Evolutionary conservation across 805 yeast species (phyloP), one percentile per base, ranked within the genome.

Genomic region (Saturnispora kantuleensis): DNA sequence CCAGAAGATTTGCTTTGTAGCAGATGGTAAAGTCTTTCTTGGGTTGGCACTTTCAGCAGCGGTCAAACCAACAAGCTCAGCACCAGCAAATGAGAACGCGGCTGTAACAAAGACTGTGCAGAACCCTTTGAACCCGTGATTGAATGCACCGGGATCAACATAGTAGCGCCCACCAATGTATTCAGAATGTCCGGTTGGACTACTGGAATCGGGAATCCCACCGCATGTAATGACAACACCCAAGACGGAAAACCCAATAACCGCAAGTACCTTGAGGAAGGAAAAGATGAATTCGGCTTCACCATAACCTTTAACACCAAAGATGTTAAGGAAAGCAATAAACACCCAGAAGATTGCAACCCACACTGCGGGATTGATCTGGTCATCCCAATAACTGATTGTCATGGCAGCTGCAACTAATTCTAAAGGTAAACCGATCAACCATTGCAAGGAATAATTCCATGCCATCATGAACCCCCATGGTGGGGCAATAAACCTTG

Each of bases 271-370:
- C 56, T 79, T 79, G 46, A 72, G 64, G 13, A 65, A 42, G 45
- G 78, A 73, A 54, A 79, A 69, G 31, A 71, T 53, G 48, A 71
- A 76, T 56, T 79, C 84, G 15, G 77, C 76, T 59, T 79, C 84
- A 54, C 81, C 83, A 55, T 75, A 79, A 28, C 81, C 81, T 51
- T 66, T 65, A 13, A 76, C 77, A 42, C 84, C 83, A 49, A 74
- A 69, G 41, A 77, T 55, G 57, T 77, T 77, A 46, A 77, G 69
- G 26, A 59, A 45, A 16, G 70, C 56, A 45, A 78, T 69, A 15
- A 72, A 52, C 2, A 66, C 63, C 52, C 67, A 77, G 49, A 76
- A 76, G 21, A 76, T 67, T 0, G 71, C 68, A 32, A 75, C 75
- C 58, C 71, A 77, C 7, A 71, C 72, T 40, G 73, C 79, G 0